These are phyloP conservation scores for Emericellopsis cladophorae DNA, from an alignment of 2,329 filamentous ascomycete species.

Conservation along the genomic window DNA sequence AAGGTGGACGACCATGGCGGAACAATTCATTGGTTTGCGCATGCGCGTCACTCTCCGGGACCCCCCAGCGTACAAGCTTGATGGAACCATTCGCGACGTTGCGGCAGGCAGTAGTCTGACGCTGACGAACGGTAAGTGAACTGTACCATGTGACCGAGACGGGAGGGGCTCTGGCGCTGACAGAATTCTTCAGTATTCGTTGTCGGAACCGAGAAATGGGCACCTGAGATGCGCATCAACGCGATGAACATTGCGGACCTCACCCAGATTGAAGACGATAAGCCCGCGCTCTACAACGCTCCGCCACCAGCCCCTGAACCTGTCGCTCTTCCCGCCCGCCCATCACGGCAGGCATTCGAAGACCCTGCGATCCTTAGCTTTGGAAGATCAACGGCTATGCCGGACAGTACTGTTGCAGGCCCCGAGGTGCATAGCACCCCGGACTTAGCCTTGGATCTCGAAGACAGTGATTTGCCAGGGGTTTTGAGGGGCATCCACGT, in stretches of 20 bases:
- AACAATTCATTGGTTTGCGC: conserved; percentile 62
- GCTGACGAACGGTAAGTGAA: conserved; percentile 52
- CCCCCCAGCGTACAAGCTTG: conserved; percentile 50
- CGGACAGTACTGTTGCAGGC: too few relatives aligned
- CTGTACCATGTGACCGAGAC: too few relatives aligned
- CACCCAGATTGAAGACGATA: conserved; percentile 21
- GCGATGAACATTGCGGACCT: conserved; percentile 32
- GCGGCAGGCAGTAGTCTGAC: conserved; percentile 54
- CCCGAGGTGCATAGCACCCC: not conserved
- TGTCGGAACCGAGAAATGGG: conserved; percentile 27
- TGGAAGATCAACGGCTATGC: conserved; percentile 20
- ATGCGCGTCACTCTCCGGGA: conserved; percentile 61
- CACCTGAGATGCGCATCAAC: conserved; percentile 29
- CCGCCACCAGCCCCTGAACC: conserved; percentile 11
- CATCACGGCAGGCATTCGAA: conserved; percentile 39
- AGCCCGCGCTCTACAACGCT: conserved; percentile 13
- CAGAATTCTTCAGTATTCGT: conserved; percentile 20
- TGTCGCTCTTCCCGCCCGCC: conserved; percentile 10
- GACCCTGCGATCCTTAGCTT: conserved; percentile 76
- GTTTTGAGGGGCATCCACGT: conserved; percentile 2
- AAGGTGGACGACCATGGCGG: conserved; percentile 26
- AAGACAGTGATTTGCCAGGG: not conserved
- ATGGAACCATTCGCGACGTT: conserved; percentile 59
- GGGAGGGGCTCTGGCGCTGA: not conserved
- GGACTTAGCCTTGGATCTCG: not conserved